These are phyloP conservation scores for Bipolaris gigantea DNA, from an alignment of 2,329 filamentous ascomycete genomes.

Conservation along the genomic window DNA sequence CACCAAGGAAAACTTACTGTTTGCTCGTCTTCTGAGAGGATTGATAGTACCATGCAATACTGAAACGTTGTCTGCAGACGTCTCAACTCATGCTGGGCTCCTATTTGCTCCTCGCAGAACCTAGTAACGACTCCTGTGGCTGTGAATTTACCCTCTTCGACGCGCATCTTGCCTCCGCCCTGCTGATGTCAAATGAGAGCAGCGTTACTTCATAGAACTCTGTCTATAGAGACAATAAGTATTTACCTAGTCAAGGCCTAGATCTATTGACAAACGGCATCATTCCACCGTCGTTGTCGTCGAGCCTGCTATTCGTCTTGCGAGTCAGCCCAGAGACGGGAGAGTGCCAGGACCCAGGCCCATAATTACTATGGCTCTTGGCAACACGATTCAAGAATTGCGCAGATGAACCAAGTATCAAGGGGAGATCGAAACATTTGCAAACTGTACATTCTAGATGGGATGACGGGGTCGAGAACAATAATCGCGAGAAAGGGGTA, in stretches of 20 bases:
- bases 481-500: conserved; percentile 54
- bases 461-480: conserved; percentile 51
- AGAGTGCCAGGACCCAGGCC: conserved; percentile 32
- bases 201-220: conserved; percentile 53
- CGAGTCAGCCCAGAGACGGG: conserved; percentile 37
- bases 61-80: not conserved
- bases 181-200: conserved; percentile 49
- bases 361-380: conserved; percentile 38
- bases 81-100: conserved; percentile 25
- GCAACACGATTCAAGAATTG: conserved; percentile 33
- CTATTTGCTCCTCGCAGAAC: conserved; percentile 50
- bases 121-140: conserved; percentile 50
- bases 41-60: not conserved
- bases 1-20: not conserved
- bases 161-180: conserved; percentile 31
- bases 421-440: conserved; percentile 32
- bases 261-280: conserved; percentile 57
- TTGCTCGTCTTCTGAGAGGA: not conserved
- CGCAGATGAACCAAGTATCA: conserved; percentile 35
- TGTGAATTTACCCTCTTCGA: conserved; percentile 41
- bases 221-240: conserved; percentile 59
- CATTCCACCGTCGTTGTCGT: conserved; percentile 52
- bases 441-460: conserved; percentile 42
- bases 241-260: conserved; percentile 52
- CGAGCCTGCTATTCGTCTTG: conserved; percentile 42